Evolutionary conservation across 768 basidiomycete genomes (phyloP).

Genomic region (Termitomyces sp.): DNA sequence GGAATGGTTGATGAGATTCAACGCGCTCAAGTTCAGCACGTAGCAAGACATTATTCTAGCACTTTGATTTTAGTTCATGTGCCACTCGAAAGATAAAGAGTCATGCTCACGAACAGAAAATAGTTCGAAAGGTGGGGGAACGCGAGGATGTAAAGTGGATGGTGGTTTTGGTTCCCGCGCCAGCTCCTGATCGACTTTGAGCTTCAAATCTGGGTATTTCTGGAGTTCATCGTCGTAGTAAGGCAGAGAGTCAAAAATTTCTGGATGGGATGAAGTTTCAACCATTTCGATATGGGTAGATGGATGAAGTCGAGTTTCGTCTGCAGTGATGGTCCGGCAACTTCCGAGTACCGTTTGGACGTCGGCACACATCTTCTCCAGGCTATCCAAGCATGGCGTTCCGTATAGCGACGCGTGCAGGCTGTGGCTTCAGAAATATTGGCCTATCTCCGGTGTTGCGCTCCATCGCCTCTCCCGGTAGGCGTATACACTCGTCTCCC

Average conservation of each 20-base stretch:
- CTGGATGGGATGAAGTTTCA: slow-evolving; percentile 14
- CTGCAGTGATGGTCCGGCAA: slow-evolving; percentile 12
- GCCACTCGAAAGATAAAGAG: slow-evolving; percentile 1
- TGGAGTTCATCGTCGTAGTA: slow-evolving; percentile 95
- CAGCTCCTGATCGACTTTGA: slow-evolving; percentile 74
- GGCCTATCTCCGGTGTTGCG: slow-evolving; percentile 26
- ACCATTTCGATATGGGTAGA: slow-evolving; percentile 18
- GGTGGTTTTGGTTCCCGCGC: slow-evolving; percentile 63
- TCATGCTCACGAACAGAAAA: slow-evolving; percentile 60
- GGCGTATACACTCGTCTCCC: slow-evolving; percentile 43
- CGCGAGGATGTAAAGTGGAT: slow-evolving; percentile 57
- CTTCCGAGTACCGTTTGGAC: slow-evolving; percentile 12
- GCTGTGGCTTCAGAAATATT: slow-evolving; percentile 35
- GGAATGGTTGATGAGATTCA: slow-evolving; percentile 59
- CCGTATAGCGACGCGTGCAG: slow-evolving; percentile 37
- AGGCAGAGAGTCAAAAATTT: slow-evolving; percentile 80
- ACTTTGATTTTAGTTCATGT: slow-evolving; percentile 2
- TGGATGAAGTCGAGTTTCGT: background rate
- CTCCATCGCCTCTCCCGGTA: slow-evolving; percentile 21
- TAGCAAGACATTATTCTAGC: slow-evolving; percentile 62
- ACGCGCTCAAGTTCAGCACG: slow-evolving; percentile 71
- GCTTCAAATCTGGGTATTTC: slow-evolving; percentile 59
- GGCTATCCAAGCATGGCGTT: slow-evolving; percentile 32
- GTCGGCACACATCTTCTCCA: background rate
- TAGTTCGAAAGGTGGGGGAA: slow-evolving; percentile 59